Evolutionary conservation across 2,329 filamentous ascomycete genomes (phyloP), one percentile per base, ranked within the genome.

Genomic region (Periconia sp.): DNA sequence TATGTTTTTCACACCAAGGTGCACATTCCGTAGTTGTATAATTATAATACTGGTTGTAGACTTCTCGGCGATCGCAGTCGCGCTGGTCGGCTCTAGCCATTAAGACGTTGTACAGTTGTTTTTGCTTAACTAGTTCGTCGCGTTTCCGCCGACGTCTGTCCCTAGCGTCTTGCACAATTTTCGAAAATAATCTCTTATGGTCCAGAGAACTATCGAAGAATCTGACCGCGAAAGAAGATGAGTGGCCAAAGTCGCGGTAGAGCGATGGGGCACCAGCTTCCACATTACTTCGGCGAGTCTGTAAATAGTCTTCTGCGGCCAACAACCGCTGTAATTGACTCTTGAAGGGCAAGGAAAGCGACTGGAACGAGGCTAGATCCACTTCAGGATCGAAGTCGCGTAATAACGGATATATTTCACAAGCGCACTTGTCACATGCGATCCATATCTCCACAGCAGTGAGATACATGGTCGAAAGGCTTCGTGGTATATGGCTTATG

Each of bases 401-500:
- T 0, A 87, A 60, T 6, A 83, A 55, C 0, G 76, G 70, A n/a
- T 75, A 71, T 0, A 69, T 52, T 1, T 50, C 13, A 1, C 74
- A 69, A 0, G 79, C 78, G 1, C 74, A 71, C 47, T 72, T 79
- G 55, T 88, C 85, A 33, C 80, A 77, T 0, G 80, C 81, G 7
- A 83, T 63, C 85, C 85, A 88, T 0, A 88, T 64, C 49, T 87
- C 83, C 2, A 85, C 58, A 0, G 82, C 59, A 0, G 79, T 82
- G 0, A 88, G 73, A 2, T 85, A 52, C 80, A 86, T 85, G 6
- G 78, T 55, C 0, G 85, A 88, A 0, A 73, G 60, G 0, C 68
- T 69, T 53, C 82, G 77, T 0, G 84, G 79, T 1, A 77, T 75
- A 27, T 27, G 23, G 23, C 23, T 27, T 27, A 27, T 27, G 41